Evolutionary conservation across 495 filamentous ascomycete species (phyloP).

Genomic region (Talaromyces liani): DNA sequence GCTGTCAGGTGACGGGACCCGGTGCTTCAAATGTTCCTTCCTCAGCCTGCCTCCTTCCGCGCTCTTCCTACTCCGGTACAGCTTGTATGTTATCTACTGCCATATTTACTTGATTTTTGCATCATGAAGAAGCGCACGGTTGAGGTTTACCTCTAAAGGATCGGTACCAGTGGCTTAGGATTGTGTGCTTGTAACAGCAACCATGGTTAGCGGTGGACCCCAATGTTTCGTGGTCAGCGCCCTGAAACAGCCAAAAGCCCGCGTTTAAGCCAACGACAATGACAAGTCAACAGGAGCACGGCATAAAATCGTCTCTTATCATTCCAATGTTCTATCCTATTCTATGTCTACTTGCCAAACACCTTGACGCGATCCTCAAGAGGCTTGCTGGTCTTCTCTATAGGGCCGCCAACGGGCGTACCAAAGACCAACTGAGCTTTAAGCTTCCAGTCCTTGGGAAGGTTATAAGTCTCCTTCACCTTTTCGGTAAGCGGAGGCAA

Average conservation of each 20-base stretch:
- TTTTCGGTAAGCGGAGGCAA: conserved; percentile 36
- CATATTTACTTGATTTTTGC: not conserved
- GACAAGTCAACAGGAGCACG: not conserved
- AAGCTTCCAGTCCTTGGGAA: conserved; percentile 40
- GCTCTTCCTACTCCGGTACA: not conserved
- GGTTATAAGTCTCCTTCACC: conserved; percentile 34
- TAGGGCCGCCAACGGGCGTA: conserved; percentile 23
- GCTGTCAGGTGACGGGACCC: not conserved
- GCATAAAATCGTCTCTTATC: not conserved
- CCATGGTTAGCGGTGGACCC: not conserved
- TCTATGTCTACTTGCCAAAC: conserved; percentile 8
- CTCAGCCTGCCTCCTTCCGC: too few relatives aligned
- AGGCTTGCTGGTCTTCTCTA: conserved; percentile 28
- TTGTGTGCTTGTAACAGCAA: not conserved
- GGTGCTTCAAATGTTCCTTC: too few relatives aligned
- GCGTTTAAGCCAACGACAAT: too few relatives aligned
- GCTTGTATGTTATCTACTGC: not conserved
- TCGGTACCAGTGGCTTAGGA: not conserved
- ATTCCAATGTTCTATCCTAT: not conserved
- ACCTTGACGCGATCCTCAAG: conserved; percentile 34
- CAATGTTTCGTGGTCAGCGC: not conserved
- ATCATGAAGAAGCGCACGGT: not conserved
- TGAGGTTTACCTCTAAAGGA: not conserved
- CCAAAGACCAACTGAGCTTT: conserved; percentile 48
- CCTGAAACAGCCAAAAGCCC: not conserved